Evolutionary conservation across 73 alveolate genomes (phyloP).

Genomic region (Durusdinium trenchii): DNA sequence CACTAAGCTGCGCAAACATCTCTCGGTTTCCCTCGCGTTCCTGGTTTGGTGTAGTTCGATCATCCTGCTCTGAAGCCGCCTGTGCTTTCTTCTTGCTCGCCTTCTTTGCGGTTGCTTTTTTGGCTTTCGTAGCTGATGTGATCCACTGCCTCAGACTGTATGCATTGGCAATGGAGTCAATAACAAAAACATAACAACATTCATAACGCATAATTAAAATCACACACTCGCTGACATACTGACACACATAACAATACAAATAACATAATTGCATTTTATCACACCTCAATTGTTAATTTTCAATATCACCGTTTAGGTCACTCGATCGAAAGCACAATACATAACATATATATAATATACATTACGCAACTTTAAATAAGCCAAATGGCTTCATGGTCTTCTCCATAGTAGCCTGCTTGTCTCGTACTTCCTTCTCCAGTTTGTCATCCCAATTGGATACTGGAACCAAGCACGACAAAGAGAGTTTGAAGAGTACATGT

Average conservation of each 20-base stretch:
- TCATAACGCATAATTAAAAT: too few relatives aligned
- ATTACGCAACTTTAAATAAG: too few relatives aligned
- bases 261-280: too few relatives aligned
- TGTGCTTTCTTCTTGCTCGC: not conserved
- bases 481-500: not conserved
- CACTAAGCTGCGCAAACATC: slow-evolving; percentile 12
- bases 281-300: too few relatives aligned
- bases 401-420: not conserved
- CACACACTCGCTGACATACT: too few relatives aligned
- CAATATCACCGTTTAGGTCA: too few relatives aligned
- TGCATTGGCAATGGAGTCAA: too few relatives aligned
- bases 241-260: too few relatives aligned
- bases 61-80: not conserved
- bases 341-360: too few relatives aligned
- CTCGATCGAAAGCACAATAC: too few relatives aligned
- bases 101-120: slow-evolving; percentile 6
- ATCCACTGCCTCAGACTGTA: slow-evolving; percentile 49
- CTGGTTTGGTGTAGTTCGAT: too few relatives aligned
- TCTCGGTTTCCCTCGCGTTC: not conserved
- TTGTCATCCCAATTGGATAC: slow-evolving; percentile 3
- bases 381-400: slow-evolving; percentile 30
- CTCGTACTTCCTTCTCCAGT: not conserved
- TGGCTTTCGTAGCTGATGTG: slow-evolving; percentile 1
- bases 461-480: slow-evolving; percentile 5
- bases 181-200: too few relatives aligned